phyloP scores from a whole-genome alignment of 2,329 filamentous ascomycete species.

The Dendryphion nanum region DNA sequence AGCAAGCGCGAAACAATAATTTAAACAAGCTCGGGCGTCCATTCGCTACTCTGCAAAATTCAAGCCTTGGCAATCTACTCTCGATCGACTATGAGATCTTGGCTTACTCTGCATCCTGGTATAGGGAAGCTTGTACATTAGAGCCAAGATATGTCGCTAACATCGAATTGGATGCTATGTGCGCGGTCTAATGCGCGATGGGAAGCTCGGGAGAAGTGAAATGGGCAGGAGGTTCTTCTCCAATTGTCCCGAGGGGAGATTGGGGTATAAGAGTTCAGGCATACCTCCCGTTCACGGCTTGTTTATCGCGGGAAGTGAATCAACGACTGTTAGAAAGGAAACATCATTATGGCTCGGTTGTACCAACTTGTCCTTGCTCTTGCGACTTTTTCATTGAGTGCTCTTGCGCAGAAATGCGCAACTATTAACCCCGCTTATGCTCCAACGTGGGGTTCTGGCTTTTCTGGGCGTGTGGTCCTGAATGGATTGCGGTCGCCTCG shows the following conservation, averaged over 20 bases:
- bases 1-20: slow-evolving; percentile 1
- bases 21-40: neutral
- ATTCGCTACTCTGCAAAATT: slow-evolving; percentile 4
- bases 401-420: slow-evolving; percentile 13
- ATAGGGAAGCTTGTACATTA: neutral
- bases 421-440: slow-evolving; percentile 15
- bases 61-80: slow-evolving; percentile 1
- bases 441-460: slow-evolving; percentile 17
- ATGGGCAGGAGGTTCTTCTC: neutral
- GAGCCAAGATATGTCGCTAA: too few species aligned
- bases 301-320: neutral
- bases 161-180: neutral
- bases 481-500: slow-evolving; percentile 19
- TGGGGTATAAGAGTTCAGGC: slow-evolving; percentile 3
- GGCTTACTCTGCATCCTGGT: slow-evolving; percentile 3
- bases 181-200: neutral
- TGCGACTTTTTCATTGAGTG: slow-evolving; percentile 1
- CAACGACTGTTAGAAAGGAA: neutral
- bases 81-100: slow-evolving; percentile 3
- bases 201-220: neutral
- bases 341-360: slow-evolving; percentile 2
- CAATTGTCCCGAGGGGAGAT: neutral
- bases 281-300: neutral
- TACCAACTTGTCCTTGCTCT: slow-evolving; percentile 1
- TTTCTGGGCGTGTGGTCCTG: slow-evolving; percentile 19